Conservation (phyloP, 148 eudicot species). For the Fagopyrum homotropicum region DNA sequence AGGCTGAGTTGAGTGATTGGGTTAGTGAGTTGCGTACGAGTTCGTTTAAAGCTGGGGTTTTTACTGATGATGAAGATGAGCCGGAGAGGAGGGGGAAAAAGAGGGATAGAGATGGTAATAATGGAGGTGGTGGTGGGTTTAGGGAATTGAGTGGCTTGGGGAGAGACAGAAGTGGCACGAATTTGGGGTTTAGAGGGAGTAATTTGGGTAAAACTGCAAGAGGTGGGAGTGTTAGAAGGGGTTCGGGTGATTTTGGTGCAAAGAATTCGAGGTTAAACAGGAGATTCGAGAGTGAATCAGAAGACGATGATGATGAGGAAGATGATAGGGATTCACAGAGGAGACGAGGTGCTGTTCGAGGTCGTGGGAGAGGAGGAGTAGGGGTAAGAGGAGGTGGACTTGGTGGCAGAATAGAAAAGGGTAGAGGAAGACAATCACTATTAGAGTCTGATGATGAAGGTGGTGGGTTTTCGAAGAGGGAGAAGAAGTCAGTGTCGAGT, state of each 20-base stretch:
- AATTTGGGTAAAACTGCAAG: conserved; percentile 5
- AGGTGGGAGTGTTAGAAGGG: conserved; percentile 4
- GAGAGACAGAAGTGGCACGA: conserved; percentile 21
- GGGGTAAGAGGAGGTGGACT: not conserved
- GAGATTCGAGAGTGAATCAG: conserved; percentile 18
- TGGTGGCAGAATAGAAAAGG: conserved; percentile 9
- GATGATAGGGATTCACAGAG: conserved; percentile 9
- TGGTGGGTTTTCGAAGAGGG: conserved; percentile 12
- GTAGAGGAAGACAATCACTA: conserved; percentile 12
- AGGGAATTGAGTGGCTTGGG: conserved; percentile 15
- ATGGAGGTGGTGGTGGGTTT: conserved; percentile 1
- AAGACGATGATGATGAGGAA: conserved; percentile 11
- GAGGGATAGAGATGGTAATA: conserved; percentile 19
- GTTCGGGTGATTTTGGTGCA: not conserved
- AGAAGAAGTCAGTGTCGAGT: conserved; percentile 27
- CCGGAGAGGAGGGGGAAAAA: conserved; percentile 16
- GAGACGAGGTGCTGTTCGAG: conserved; percentile 6
- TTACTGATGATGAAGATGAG: conserved; percentile 40
- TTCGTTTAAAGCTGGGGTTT: conserved; percentile 33
- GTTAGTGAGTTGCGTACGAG: conserved; percentile 61
- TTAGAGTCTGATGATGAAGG: conserved; percentile 25
- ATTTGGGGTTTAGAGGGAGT: conserved; percentile 15
- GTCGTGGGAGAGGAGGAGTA: conserved; percentile 6
- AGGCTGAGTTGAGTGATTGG: conserved; percentile 76
- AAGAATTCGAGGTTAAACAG: conserved; percentile 12